Evolutionary conservation across 2,329 filamentous ascomycete genomes (phyloP), one percentile per base, ranked within the genome.

Genomic region (Fusarium avenaceum): DNA sequence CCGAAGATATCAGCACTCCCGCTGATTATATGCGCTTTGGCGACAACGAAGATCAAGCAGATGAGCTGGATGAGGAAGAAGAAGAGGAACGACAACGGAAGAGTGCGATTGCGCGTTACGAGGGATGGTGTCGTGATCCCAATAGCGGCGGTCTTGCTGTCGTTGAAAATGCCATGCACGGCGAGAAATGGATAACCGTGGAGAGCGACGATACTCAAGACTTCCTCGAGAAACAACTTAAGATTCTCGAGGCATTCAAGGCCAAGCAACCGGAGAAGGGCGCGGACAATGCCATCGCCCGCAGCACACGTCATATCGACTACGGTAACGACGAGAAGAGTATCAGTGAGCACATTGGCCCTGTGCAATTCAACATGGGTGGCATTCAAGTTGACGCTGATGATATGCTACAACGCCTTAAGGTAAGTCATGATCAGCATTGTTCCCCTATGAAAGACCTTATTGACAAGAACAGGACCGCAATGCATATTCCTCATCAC

Each of bases 341-440:
- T 66, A 83, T 87, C 55, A 90, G 89, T 72, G 92, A 95, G 74
- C 94, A 97, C 73, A 97, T 97, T 74, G 94, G 94, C 0, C 94
- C 94, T 1, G 94, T 97, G 68, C 94, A 97, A 76, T 97, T 98
- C 82, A 99, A 99, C 77, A 96, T 99, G 86, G 96, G 96, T 42
- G 96, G 96, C 53, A 97, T 99, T 67, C 94, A 97, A 76, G 92
- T 97, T 30, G 94, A 97, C 79, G 94, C 94, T 10, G 94, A 97
- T 75, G 94, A 97, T 74, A 96, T 96, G 91, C 81, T 97, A 59
- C 91, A 94, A 78, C 88, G 92, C 72, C 84, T 97, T 63, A 94
- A 94, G 87, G 93, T 95, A 80, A 75, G 81, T 26, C 15, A 4
- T 35, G n/a, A 6, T 17, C 8, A 17, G 14, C 5, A 22, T 26